Conservation (phyloP, 805 yeast genomes). For the Spathaspora passalidarum region DNA sequence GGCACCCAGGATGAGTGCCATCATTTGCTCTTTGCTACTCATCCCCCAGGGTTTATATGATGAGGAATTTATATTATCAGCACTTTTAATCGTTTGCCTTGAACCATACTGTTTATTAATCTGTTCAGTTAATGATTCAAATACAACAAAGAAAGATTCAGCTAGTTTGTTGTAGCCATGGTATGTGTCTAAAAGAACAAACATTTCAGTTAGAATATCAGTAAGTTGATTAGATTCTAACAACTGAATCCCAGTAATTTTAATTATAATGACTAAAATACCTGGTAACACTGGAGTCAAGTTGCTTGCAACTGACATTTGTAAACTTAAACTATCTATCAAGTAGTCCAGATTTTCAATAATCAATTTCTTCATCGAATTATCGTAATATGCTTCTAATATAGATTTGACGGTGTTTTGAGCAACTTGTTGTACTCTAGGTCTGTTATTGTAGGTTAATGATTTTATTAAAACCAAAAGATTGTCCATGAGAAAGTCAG, state of each 20-base stretch:
- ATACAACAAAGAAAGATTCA: conserved; percentile 70
- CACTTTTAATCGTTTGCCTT: background rate
- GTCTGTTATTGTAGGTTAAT: conserved; percentile 51
- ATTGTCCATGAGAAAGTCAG: conserved; percentile 62
- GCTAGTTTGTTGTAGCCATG: conserved; percentile 77
- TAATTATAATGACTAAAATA: conserved; percentile 65
- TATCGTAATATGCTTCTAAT: conserved; percentile 44
- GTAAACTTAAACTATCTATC: conserved; percentile 71
- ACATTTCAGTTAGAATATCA: conserved; percentile 73
- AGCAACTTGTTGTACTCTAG: conserved; percentile 54
- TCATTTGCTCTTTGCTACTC: conserved; percentile 39
- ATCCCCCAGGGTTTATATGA: conserved; percentile 61
- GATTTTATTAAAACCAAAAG: conserved; percentile 72
- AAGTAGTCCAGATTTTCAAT: conserved; percentile 74
- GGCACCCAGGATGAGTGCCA: conserved; percentile 38
- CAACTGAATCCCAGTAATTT: conserved; percentile 65
- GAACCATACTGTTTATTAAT: conserved; percentile 11
- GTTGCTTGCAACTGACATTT: conserved; percentile 59
- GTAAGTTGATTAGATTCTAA: conserved; percentile 54
- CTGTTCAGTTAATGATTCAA: conserved; percentile 56
- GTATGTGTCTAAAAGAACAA: conserved; percentile 74
- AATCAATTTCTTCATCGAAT: conserved; percentile 56
- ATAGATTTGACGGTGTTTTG: conserved; percentile 47
- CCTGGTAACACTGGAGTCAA: conserved; percentile 73
- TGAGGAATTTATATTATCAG: conserved; percentile 12